A percentile compares a stretch with the other conserved stretches of the same genome.
Evolutionary conservation across 441 rosid genomes (phyloP).

Genomic region (Biscutella laevigata): DNA sequence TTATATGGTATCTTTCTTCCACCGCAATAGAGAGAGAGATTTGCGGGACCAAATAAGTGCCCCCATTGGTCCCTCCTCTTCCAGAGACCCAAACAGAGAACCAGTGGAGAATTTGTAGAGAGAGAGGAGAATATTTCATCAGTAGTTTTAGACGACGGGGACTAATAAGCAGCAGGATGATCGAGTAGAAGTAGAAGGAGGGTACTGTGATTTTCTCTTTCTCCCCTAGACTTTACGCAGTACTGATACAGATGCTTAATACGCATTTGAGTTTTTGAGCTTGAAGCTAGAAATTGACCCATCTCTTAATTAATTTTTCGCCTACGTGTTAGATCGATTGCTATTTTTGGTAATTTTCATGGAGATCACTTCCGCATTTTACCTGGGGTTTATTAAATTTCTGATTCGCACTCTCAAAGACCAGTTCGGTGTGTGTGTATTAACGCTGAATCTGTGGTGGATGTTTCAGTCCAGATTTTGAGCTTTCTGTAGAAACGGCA

Average conservation of each 20-base stretch:
- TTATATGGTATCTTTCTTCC: not conserved
- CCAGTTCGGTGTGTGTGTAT: not conserved
- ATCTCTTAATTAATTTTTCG: not conserved
- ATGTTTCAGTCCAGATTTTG: constrained; percentile 11
- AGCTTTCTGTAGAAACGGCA: constrained; percentile 5
- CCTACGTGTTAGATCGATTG: not conserved
- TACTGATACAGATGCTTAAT: too few species aligned
- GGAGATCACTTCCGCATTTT: not conserved
- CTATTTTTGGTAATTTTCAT: constrained; percentile 8
- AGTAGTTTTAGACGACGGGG: too few species aligned
- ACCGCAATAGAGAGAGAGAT: too few species aligned
- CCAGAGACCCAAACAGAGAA: too few species aligned
- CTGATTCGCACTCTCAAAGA: not conserved
- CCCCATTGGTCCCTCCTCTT: too few species aligned
- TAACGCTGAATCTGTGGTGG: constrained; percentile 8
- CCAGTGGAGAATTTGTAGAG: too few species aligned
- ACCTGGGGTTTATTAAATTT: not conserved
- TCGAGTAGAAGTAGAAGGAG: too few species aligned
- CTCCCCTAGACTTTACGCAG: too few species aligned
- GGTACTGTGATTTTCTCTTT: too few species aligned
- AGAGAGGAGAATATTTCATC: too few species aligned
- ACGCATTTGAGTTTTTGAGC: constrained; percentile 13
- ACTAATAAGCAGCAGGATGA: too few species aligned
- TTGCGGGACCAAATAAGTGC: too few species aligned
- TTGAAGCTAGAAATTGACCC: not conserved